A percentile compares a stretch with the other conserved stretches of the same genome.
These are phyloP conservation scores for Dittrichia graveolens DNA, from an alignment of 129 eudicot genomes.

Conservation along the genomic window DNA sequence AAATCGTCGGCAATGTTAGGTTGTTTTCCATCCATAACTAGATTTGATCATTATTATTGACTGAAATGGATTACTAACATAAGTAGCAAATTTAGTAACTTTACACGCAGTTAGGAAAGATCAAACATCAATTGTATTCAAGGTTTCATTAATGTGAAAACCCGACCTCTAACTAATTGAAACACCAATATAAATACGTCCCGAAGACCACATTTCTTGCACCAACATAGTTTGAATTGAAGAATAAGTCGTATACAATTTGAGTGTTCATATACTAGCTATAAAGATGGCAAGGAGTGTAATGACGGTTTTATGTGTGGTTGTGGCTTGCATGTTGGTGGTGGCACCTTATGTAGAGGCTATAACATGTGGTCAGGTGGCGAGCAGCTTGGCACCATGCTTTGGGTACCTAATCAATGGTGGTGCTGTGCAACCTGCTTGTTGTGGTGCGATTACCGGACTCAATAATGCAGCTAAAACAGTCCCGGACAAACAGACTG, in stretches of 20 bases:
- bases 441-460: slow-evolving; percentile 40
- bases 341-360: slow-evolving; percentile 16
- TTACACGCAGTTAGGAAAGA: slow-evolving; percentile 2
- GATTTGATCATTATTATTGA: not conserved
- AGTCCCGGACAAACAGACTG: slow-evolving; percentile 34
- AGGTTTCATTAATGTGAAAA: not conserved
- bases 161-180: not conserved
- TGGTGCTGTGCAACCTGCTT: slow-evolving; percentile 24
- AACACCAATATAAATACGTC: slow-evolving; percentile 1
- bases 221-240: not conserved
- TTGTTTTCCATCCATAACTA: not conserved
- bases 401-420: slow-evolving; percentile 10
- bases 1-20: slow-evolving; percentile 1
- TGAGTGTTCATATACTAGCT: not conserved
- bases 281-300: slow-evolving; percentile 4
- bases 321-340: slow-evolving; percentile 20
- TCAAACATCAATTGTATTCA: slow-evolving; percentile 11
- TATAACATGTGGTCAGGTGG: slow-evolving; percentile 25
- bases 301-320: slow-evolving; percentile 2
- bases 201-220: not conserved
- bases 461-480: slow-evolving; percentile 34
- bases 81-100: slow-evolving; percentile 5
- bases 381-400: slow-evolving; percentile 14
- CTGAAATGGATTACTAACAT: not conserved
- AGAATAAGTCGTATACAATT: not conserved